Percentiles rank a stretch among this genome's conserved stretches.
phyloP scores from a whole-genome alignment of 2,329 filamentous ascomycete species.

The Eurotiales sp. region DNA sequence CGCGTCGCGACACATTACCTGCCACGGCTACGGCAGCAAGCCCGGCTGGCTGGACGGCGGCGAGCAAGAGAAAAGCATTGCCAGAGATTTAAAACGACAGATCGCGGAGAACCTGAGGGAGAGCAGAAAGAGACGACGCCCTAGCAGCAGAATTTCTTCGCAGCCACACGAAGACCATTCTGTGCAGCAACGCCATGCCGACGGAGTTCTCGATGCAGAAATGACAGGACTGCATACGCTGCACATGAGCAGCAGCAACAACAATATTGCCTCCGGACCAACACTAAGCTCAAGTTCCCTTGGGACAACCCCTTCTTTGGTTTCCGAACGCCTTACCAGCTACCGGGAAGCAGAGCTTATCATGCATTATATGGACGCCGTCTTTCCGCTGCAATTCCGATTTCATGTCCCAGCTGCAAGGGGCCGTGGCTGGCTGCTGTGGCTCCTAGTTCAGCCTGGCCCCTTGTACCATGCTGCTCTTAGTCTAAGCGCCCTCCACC shows the following conservation, averaged over 20 bases:
- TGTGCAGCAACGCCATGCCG: not conserved
- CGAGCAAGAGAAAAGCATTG: not conserved
- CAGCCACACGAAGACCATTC: not conserved
- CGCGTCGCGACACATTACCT: conserved; percentile 23
- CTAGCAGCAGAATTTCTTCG: not conserved
- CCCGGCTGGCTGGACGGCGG: conserved; percentile 9
- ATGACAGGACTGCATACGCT: too few relatives aligned
- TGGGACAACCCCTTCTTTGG: not conserved
- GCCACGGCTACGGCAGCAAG: conserved; percentile 11
- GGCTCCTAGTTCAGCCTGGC: conserved; percentile 15
- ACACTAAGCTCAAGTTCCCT: too few relatives aligned
- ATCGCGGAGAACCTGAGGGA: not conserved
- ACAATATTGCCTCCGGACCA: too few relatives aligned
- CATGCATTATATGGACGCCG: conserved; percentile 19
- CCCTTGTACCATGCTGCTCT: conserved; percentile 18
- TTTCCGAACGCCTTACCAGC: not conserved
- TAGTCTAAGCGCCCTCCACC: conserved; percentile 17
- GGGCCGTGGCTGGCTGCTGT: conserved; percentile 17
- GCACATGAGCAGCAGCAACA: too few relatives aligned
- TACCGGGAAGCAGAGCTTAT: conserved; percentile 17
- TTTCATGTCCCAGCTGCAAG: conserved; percentile 12
- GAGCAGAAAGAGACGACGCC: not conserved
- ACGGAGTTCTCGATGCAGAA: too few relatives aligned
- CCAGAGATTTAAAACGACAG: not conserved
- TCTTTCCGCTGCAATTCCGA: conserved; percentile 18